Conservation (phyloP, 805 yeast genomes). For the Ogataea pini region DNA sequence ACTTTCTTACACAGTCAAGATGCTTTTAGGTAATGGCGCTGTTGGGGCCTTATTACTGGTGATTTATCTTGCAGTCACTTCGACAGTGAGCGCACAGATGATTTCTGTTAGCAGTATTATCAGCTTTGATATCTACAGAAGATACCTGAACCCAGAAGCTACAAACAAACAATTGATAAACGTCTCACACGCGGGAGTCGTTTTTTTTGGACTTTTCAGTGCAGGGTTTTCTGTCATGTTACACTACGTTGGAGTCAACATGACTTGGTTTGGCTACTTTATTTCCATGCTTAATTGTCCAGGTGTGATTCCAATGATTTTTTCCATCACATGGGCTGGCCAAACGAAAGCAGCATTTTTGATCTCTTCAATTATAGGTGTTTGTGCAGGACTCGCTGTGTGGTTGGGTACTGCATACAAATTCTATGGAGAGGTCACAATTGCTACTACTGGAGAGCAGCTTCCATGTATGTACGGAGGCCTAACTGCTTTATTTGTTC, state of each 20-base stretch:
- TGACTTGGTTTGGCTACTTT: conserved; percentile 41
- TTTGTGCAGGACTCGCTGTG: conserved; percentile 32
- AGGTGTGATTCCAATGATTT: conserved; percentile 40
- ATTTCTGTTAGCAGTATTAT: conserved; percentile 42
- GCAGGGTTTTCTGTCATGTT: conserved; percentile 43
- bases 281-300: conserved; percentile 40
- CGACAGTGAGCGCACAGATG: conserved; percentile 44
- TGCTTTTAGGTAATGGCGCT: conserved; percentile 36
- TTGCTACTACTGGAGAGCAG: conserved; percentile 33
- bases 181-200: conserved; percentile 45
- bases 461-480: conserved; percentile 39
- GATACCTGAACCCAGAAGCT: conserved; percentile 45
- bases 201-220: conserved; percentile 39
- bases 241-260: conserved; percentile 36
- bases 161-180: conserved; percentile 42
- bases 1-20: conserved; percentile 35
- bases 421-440: conserved; percentile 32
- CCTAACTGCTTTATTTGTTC: conserved; percentile 36
- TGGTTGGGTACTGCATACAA: conserved; percentile 37
- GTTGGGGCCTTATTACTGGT: conserved; percentile 37
- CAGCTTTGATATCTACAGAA: conserved; percentile 48
- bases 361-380: conserved; percentile 37
- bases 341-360: conserved; percentile 35
- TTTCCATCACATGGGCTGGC: conserved; percentile 36
- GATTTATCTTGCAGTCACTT: conserved; percentile 42